These are phyloP conservation scores for Podosphaera fusca DNA, from an alignment of 2,329 filamentous ascomycete genomes.

Conservation along the genomic window DNA sequence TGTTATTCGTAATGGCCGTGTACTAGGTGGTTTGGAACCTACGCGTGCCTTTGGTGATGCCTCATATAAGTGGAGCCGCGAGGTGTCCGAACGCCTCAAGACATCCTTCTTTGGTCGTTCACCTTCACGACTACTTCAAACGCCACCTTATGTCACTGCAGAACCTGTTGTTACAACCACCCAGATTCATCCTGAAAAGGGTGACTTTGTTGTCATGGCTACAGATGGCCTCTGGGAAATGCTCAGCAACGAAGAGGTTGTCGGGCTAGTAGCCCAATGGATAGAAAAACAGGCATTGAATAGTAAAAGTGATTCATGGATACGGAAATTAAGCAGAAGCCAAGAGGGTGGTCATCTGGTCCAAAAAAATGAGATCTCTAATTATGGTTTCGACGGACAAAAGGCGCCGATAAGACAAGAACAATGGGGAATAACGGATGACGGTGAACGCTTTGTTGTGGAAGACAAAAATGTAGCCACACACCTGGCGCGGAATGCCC, in stretches of 20 bases:
- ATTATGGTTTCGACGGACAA: constrained; percentile 36
- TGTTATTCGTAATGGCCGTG: constrained; percentile 71
- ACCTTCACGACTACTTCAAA: constrained; percentile 56
- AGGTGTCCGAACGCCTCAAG: constrained; percentile 64
- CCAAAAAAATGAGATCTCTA: constrained; percentile 20
- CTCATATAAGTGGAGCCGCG: constrained; percentile 83
- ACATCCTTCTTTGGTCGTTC: constrained; percentile 70
- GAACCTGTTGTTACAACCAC: constrained; percentile 90
- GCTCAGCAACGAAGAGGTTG: constrained; percentile 94
- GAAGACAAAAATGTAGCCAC: constrained; percentile 93
- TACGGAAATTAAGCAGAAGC: constrained; percentile 40
- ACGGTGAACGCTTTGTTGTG: constrained; percentile 68
- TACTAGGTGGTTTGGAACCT: constrained; percentile 79
- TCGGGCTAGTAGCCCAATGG: constrained; percentile 92
- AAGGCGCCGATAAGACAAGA: constrained; percentile 68
- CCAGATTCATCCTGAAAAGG: constrained; percentile 66
- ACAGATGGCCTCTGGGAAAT: constrained; percentile 98
- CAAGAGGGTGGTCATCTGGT: constrained; percentile 43
- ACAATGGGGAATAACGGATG: constrained; percentile 68
- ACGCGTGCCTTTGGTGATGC: constrained; percentile 90
- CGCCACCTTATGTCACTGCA: constrained; percentile 89
- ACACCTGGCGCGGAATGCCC: constrained; percentile 80
- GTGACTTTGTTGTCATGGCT: constrained; percentile 89
- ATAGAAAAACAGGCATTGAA: constrained; percentile 46
- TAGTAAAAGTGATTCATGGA: constrained; percentile 25